These are phyloP conservation scores for Paramecium biaurelia DNA, from an alignment of 73 alveolate species.

Conservation along the genomic window DNA sequence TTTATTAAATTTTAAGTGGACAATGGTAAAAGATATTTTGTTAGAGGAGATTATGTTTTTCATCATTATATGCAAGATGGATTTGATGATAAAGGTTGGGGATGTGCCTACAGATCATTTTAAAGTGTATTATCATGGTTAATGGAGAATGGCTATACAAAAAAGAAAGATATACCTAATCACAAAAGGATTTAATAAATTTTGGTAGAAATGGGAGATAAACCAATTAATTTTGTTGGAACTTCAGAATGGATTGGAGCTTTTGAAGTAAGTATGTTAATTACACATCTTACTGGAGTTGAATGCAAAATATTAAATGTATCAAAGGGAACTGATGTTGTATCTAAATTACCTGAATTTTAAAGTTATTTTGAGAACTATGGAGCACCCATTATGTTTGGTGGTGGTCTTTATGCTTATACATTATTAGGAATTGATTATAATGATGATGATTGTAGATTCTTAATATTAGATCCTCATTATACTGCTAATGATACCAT, in stretches of 20 bases:
- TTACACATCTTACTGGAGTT: constrained; percentile 69
- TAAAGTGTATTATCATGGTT: constrained; percentile 6
- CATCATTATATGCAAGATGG: constrained; percentile 95
- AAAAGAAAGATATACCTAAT: constrained; percentile 65
- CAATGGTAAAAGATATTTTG: constrained; percentile 55
- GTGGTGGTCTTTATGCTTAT: constrained; percentile 95
- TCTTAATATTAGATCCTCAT: constrained; percentile 95
- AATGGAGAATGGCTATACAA: constrained; percentile 71
- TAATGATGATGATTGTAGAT: constrained; percentile 85
- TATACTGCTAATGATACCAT: constrained; percentile 88
- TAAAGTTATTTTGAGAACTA: constrained; percentile 83
- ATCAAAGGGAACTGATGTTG: constrained; percentile 62
- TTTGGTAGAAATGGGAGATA: constrained; percentile 91
- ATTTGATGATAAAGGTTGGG: constrained; percentile 96
- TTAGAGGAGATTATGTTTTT: constrained; percentile 86
- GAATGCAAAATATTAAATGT: constrained; percentile 86
- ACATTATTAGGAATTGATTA: constrained; percentile 94
- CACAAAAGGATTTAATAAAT: constrained; percentile 83
- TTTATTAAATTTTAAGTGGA: neutral
- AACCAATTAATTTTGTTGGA: constrained; percentile 79
- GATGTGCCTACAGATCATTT: constrained; percentile 95
- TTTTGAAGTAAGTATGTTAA: constrained; percentile 85
- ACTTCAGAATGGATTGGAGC: constrained; percentile 96
- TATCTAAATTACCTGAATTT: constrained; percentile 74
- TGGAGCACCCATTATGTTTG: constrained; percentile 93